phyloP scores from a whole-genome alignment of 2,329 filamentous ascomycete genomes.

The Pestalotiopsis sp. region DNA sequence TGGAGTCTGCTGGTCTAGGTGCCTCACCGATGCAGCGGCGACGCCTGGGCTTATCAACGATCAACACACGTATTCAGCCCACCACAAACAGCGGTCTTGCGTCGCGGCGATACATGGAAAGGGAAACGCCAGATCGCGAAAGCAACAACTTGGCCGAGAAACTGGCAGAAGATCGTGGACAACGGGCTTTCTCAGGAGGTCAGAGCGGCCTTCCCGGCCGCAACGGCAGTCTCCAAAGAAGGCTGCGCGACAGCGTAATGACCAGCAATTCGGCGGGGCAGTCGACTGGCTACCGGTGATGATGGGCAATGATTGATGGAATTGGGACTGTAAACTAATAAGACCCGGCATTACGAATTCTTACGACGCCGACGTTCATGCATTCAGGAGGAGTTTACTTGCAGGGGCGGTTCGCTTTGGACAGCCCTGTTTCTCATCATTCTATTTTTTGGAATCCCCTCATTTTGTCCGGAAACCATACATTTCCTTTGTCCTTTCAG shows the following conservation, averaged over 20 bases:
- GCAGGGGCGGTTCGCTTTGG: neutral
- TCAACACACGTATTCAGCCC: conserved; percentile 48
- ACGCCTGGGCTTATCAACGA: conserved; percentile 52
- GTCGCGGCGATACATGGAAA: conserved; percentile 53
- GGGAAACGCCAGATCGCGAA: conserved; percentile 45
- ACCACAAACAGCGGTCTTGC: conserved; percentile 37
- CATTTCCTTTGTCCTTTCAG: conserved; percentile 5
- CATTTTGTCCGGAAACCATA: neutral
- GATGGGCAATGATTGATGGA: conserved; percentile 31
- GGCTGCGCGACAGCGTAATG: conserved; percentile 47
- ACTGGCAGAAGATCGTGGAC: conserved; percentile 42
- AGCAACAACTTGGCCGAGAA: conserved; percentile 38
- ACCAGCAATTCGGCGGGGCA: conserved; percentile 43
- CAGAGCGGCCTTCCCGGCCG: conserved; percentile 45
- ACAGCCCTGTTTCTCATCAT: neutral
- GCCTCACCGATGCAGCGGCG: conserved; percentile 56
- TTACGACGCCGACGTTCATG: conserved; percentile 6
- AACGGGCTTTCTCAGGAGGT: conserved; percentile 48
- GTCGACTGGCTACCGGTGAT: conserved; percentile 48
- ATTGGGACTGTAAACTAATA: conserved; percentile 27
- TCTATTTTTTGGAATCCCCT: conserved; percentile 1
- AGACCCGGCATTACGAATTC: neutral
- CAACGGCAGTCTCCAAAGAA: conserved; percentile 47
- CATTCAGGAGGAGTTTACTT: neutral
- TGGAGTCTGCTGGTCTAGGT: conserved; percentile 36